Evolutionary conservation across 768 basidiomycete species (phyloP), one percentile per base, ranked within the genome.

Genomic region (Ephemerocybe angulata): DNA sequence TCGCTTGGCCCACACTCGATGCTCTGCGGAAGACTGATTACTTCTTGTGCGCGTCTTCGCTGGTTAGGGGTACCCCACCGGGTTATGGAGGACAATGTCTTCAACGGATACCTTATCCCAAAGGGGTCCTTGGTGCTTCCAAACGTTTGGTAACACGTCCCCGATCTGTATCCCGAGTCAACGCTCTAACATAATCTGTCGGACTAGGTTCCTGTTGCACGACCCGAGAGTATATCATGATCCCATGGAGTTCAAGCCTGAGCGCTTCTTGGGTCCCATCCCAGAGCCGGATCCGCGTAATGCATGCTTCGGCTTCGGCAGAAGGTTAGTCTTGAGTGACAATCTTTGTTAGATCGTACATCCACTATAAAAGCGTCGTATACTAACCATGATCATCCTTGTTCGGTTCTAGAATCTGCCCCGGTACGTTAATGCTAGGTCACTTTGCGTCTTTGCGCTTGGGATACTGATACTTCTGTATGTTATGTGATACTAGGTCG

Each of bases 301-400:
- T 4, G 62, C 76, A 37, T 76, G 74, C 48, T 84, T 82, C 55
- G 83, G 83, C 3, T 84, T 82, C 50, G 82, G 81, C 28, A 65
- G 83, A 62, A 75, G 83, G 72, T 66, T 37, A 47, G 58, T 41
- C 52, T n/a, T n/a, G n/a, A n/a, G n/a, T n/a, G n/a, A n/a, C n/a
- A n/a, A n/a, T n/a, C n/a, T n/a, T n/a, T n/a, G n/a, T n/a, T n/a
- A n/a, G n/a, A n/a, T n/a, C n/a, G n/a, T n/a, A n/a, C n/a, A n/a
- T n/a, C n/a, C n/a, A n/a, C n/a, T n/a, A n/a, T n/a, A n/a, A n/a
- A n/a, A n/a, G n/a, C n/a, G n/a, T n/a, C n/a, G n/a, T n/a, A n/a
- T n/a, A n/a, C n/a, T n/a, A n/a, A n/a, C n/a, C n/a, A n/a, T n/a
- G n/a, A n/a, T 35, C 5, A n/a, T 24, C 12, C 8, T 11, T 30